These are phyloP conservation scores for Acacia confusa DNA, from an alignment of 306 rosid genomes.

Conservation along the genomic window DNA sequence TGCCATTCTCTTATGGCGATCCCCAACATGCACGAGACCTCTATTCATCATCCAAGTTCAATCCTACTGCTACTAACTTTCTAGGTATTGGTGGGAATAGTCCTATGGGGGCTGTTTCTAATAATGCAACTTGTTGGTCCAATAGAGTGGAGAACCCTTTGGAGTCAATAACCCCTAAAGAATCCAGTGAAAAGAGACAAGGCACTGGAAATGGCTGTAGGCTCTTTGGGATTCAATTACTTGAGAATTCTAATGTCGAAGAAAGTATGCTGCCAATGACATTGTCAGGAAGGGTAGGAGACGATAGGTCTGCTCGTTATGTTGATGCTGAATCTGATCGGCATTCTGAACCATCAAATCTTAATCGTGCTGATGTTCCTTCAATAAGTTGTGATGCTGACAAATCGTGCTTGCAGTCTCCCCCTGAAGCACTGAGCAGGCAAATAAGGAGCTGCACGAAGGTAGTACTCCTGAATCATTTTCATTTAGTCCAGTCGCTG, in stretches of 20 bases:
- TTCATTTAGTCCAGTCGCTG: not conserved
- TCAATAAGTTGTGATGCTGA: conserved; percentile 92
- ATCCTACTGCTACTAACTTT: conserved; percentile 54
- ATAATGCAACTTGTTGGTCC: conserved; percentile 68
- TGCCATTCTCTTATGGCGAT: conserved; percentile 60
- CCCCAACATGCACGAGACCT: conserved; percentile 62
- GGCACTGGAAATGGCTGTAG: conserved; percentile 72
- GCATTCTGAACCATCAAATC: conserved; percentile 87
- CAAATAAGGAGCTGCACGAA: conserved; percentile 98
- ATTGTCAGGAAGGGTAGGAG: conserved; percentile 53
- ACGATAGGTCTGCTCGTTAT: conserved; percentile 50
- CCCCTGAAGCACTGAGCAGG: conserved; percentile 80
- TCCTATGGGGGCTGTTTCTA: conserved; percentile 56
- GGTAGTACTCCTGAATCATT: conserved; percentile 46
- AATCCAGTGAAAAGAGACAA: conserved; percentile 69
- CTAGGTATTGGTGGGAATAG: conserved; percentile 68
- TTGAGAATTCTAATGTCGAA: conserved; percentile 59
- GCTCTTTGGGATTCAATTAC: conserved; percentile 89
- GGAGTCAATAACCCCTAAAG: conserved; percentile 54
- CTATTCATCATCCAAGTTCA: conserved; percentile 67
- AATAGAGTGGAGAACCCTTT: conserved; percentile 60
- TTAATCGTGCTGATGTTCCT: conserved; percentile 76
- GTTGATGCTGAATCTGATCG: conserved; percentile 77
- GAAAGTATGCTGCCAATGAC: conserved; percentile 52
- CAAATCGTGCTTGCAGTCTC: conserved; percentile 79